Percentiles rank a stretch among this genome's conserved stretches.
These are phyloP conservation scores for Chenopodium album DNA, from an alignment of 148 eudicot species.

Conservation along the genomic window DNA sequence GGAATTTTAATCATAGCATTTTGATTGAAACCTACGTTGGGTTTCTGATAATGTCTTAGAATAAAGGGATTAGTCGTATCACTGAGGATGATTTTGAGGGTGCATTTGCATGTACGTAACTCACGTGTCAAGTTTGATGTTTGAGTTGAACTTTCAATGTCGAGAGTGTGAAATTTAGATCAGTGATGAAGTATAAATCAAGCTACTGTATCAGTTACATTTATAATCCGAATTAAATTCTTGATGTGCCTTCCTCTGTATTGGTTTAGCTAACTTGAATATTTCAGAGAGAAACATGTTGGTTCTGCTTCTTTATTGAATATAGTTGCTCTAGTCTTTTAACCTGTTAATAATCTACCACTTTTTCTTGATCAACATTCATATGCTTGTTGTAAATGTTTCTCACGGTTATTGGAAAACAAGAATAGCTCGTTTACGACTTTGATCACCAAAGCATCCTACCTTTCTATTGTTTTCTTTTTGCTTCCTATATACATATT, in stretches of 20 bases:
- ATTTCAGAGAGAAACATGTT: not conserved
- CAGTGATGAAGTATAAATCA: not conserved
- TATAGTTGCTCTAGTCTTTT: not conserved
- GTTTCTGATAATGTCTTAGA: not conserved
- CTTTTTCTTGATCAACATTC: not conserved
- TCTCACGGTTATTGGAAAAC: not conserved
- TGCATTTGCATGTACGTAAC: not conserved
- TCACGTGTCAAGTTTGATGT: conserved; percentile 4
- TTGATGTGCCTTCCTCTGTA: not conserved
- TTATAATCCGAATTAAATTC: not conserved
- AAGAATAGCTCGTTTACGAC: not conserved
- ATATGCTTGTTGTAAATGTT: conserved; percentile 10
- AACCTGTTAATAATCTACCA: not conserved
- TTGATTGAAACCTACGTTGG: too few species aligned
- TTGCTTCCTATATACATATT: not conserved
- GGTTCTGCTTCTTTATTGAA: not conserved
- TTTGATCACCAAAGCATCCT: not conserved
- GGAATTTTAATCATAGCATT: too few species aligned
- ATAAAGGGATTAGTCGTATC: not conserved
- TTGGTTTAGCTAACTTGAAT: not conserved
- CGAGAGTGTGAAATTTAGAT: not conserved
- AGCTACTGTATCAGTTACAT: not conserved
- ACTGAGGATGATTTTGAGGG: not conserved
- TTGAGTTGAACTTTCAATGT: conserved; percentile 5
- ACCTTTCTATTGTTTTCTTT: too few species aligned